Conservation (phyloP, 352 stramenopile species). For the Stephanocyclus meneghinianus region DNA sequence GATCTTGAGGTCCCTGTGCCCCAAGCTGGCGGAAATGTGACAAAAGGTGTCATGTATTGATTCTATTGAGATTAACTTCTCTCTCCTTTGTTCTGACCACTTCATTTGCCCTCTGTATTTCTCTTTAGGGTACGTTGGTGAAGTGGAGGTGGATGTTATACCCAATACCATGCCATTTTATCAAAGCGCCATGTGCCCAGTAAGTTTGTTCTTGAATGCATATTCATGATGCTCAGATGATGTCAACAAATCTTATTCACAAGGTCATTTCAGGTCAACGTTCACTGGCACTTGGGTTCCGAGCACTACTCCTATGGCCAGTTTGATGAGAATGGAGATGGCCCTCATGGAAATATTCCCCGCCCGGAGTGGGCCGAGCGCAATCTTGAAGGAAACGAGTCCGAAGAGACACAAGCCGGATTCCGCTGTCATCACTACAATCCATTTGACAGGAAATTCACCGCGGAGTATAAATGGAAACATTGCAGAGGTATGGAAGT, state of each 20-base stretch:
- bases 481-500: constrained; percentile 63
- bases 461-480: constrained; percentile 58
- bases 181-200: constrained; percentile 4
- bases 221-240: background rate
- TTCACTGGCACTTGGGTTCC: constrained; percentile 73
- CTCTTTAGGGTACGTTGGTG: constrained; percentile 34
- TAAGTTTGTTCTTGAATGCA: background rate
- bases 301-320: constrained; percentile 67
- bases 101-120: background rate
- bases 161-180: constrained; percentile 52
- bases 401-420: constrained; percentile 21
- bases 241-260: background rate
- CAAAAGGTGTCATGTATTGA: background rate
- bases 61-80: no score
- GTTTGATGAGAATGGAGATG: constrained; percentile 59
- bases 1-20: background rate
- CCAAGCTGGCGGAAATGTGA: constrained; percentile 1
- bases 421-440: constrained; percentile 55
- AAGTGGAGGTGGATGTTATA: constrained; percentile 11
- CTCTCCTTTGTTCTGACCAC: background rate
- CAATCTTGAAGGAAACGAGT: background rate
- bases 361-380: constrained; percentile 12
- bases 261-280: constrained; percentile 46
- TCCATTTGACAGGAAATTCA: constrained; percentile 45
- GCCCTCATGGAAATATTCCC: constrained; percentile 18